A percentile compares a stretch with the other conserved stretches of the same genome.
Evolutionary conservation across 768 basidiomycete species (phyloP).

Genomic region (Lactarius psammicola): DNA sequence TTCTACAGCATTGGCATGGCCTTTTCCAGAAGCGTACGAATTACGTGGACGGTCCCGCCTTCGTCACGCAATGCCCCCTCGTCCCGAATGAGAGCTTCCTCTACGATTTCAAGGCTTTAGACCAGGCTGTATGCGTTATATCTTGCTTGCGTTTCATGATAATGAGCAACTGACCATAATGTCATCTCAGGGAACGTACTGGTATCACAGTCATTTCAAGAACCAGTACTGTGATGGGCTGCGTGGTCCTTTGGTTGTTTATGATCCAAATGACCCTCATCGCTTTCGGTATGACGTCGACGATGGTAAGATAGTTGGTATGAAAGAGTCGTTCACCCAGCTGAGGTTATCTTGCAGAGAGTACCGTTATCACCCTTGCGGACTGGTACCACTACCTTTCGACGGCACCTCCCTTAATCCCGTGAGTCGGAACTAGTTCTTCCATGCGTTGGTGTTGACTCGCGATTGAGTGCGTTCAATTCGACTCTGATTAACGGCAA

Average conservation of each 20-base stretch:
- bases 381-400: constrained; percentile 39
- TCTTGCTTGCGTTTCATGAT: not conserved
- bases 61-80: constrained; percentile 45
- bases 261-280: constrained; percentile 36
- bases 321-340: not conserved
- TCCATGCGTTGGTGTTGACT: not conserved
- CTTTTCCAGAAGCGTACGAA: constrained; percentile 28
- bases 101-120: constrained; percentile 39
- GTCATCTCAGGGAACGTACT: constrained; percentile 32
- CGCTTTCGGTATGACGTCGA: constrained; percentile 35
- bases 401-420: not conserved
- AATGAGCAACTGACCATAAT: not conserved
- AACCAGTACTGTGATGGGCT: constrained; percentile 46
- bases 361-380: constrained; percentile 48
- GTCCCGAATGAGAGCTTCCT: constrained; percentile 39
- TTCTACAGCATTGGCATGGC: constrained; percentile 30
- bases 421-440: not conserved
- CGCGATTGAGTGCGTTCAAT: constrained; percentile 31
- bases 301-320: constrained; percentile 28
- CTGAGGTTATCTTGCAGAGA: constrained; percentile 34
- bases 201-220: constrained; percentile 46
- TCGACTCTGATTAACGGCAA: constrained; percentile 48
- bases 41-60: constrained; percentile 30
- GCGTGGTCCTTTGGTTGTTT: constrained; percentile 38
- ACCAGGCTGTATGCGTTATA: constrained; percentile 34